Evolutionary conservation across 1,139 yeast genomes (phyloP).

Genomic region (Kazachstania sp.): DNA sequence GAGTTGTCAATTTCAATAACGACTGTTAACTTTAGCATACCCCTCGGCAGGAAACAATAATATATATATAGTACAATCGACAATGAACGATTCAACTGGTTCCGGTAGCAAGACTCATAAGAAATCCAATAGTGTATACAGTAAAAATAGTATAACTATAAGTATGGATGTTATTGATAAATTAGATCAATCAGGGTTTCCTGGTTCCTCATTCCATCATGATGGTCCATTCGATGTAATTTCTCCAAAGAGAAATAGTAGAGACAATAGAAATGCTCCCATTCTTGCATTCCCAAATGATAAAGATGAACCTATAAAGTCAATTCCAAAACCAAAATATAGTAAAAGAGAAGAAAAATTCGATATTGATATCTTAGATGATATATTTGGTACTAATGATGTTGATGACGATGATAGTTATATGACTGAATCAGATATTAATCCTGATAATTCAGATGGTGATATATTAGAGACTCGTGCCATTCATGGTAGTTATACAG

Average conservation of each 20-base stretch:
- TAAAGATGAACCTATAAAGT: constrained; percentile 81
- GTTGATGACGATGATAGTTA: constrained; percentile 10
- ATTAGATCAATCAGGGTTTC: constrained; percentile 86
- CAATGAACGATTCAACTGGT: too few species aligned
- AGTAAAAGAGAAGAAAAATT: background rate
- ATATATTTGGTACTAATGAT: constrained; percentile 21
- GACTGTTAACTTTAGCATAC: too few species aligned
- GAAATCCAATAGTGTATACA: background rate
- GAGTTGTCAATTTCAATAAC: too few species aligned
- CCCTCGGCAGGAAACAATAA: too few species aligned
- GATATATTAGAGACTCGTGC: constrained; percentile 33
- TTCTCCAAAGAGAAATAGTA: constrained; percentile 79
- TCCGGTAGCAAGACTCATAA: background rate
- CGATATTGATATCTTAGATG: constrained; percentile 22
- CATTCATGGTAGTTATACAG: constrained; percentile 74
- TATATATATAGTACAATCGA: too few species aligned
- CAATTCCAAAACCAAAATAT: constrained; percentile 32
- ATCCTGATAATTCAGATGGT: constrained; percentile 46
- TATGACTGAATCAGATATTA: constrained; percentile 47
- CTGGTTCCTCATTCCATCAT: constrained; percentile 90
- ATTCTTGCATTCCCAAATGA: constrained; percentile 78
- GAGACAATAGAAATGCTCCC: constrained; percentile 71
- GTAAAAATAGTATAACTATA: constrained; percentile 28
- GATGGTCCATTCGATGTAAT: constrained; percentile 99
- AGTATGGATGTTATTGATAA: constrained; percentile 73